phyloP scores from a whole-genome alignment of 164 flowering plant genomes.

The Umbilicus rupestris region DNA sequence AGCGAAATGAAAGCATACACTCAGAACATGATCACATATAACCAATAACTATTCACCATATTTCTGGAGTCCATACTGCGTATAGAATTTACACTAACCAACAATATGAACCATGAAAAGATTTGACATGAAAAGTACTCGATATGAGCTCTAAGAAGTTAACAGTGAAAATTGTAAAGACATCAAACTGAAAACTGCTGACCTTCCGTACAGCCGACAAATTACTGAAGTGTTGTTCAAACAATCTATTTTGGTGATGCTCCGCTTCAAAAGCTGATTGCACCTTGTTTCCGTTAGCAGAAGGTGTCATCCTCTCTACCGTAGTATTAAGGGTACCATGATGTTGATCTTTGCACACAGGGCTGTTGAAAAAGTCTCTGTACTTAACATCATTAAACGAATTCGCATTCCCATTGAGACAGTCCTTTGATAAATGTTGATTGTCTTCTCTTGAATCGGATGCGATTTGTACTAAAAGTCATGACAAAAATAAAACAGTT shows the following conservation, averaged over 20 bases:
- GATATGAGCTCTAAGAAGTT: not conserved
- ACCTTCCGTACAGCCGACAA: conserved; percentile 38
- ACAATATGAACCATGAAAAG: not conserved
- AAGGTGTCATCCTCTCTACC: conserved; percentile 10
- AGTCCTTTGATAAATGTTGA: not conserved
- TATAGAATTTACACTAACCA: too few species aligned
- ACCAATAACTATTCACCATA: too few species aligned
- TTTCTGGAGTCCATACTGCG: not conserved
- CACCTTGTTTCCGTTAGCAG: conserved; percentile 7
- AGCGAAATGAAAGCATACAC: not conserved
- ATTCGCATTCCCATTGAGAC: not conserved
- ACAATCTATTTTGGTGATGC: conserved; percentile 22
- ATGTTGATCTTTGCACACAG: not conserved
- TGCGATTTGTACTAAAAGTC: not conserved
- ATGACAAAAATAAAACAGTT: not conserved
- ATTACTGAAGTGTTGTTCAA: conserved; percentile 32
- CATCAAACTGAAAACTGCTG: conserved; percentile 6
- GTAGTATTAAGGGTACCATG: conserved; percentile 2
- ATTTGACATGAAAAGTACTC: not conserved
- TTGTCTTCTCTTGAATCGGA: not conserved
- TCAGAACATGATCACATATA: too few species aligned
- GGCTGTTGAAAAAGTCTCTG: not conserved
- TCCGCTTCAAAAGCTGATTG: conserved; percentile 12
- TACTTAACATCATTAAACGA: not conserved
- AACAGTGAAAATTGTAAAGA: not conserved